Evolutionary conservation across 495 filamentous ascomycete genomes (phyloP).

Genomic region (Achaetomiella virescens): DNA sequence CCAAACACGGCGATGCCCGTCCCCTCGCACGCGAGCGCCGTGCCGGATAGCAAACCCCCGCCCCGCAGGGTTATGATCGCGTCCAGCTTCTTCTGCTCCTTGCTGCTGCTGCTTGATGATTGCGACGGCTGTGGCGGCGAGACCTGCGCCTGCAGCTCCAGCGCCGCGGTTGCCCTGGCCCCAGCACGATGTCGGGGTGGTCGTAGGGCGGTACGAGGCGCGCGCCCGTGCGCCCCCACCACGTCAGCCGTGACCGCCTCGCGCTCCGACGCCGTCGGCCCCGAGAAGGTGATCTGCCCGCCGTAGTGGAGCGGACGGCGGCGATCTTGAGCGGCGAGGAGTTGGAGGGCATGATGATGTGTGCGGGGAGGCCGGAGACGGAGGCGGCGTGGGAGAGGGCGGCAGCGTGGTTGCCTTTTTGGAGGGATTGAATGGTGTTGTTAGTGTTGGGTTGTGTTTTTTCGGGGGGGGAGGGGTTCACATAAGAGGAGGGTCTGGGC

Average conservation of each 20-base stretch:
- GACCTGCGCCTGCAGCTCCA: conserved; percentile 59
- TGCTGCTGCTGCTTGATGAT: too few relatives aligned
- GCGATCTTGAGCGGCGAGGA: conserved; percentile 80
- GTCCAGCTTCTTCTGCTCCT: conserved; percentile 46
- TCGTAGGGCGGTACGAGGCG: conserved; percentile 84
- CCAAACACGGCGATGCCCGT: conserved; percentile 72
- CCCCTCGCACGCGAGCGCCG: conserved; percentile 66
- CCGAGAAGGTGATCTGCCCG: conserved; percentile 74
- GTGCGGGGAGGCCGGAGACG: conserved; percentile 52
- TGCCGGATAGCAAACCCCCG: conserved; percentile 79
- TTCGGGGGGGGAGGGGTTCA: neutral
- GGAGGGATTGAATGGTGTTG: neutral
- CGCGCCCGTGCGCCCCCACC: conserved; percentile 59
- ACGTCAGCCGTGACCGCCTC: conserved; percentile 68
- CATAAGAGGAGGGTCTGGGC: too few relatives aligned
- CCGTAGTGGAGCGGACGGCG: conserved; percentile 67
- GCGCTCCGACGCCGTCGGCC: conserved; percentile 71
- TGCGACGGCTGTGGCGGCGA: too few relatives aligned
- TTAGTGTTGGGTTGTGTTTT: conserved; percentile 3
- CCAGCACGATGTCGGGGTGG: conserved; percentile 82
- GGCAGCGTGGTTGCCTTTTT: conserved; percentile 83
- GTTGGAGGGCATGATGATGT: conserved; percentile 88
- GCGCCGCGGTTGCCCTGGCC: conserved; percentile 79
- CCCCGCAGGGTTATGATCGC: conserved; percentile 83
- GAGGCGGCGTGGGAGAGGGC: conserved; percentile 82